These are phyloP conservation scores for Cyclocybe cylindracea DNA, from an alignment of 768 basidiomycete species.

Conservation along the genomic window DNA sequence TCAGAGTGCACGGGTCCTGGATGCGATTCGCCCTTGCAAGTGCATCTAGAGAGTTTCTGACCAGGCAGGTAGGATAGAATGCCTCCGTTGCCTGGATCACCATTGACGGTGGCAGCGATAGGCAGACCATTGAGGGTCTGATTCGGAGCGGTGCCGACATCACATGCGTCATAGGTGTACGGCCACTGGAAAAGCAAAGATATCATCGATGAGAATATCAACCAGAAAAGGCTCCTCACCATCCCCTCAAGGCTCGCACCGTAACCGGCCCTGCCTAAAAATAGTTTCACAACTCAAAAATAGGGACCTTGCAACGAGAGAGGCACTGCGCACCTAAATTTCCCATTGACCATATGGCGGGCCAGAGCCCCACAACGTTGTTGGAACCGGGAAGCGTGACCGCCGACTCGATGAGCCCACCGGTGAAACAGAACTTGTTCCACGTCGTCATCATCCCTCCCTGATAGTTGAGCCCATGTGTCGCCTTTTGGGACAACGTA, in stretches of 20 bases:
- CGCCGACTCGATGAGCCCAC: slow-evolving; percentile 72
- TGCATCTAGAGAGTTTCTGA: slow-evolving; percentile 85
- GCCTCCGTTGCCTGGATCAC: slow-evolving; percentile 53
- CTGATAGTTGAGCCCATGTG: slow-evolving; percentile 72
- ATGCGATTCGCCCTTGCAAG: slow-evolving; percentile 82
- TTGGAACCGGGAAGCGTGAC: slow-evolving; percentile 70
- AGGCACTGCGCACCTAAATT: slow-evolving; percentile 57
- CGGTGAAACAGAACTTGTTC: slow-evolving; percentile 97
- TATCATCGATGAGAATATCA: background rate
- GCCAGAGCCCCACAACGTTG: slow-evolving; percentile 73
- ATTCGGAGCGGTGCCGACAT: slow-evolving; percentile 87
- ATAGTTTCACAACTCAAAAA: slow-evolving; percentile 4
- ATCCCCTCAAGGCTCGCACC: slow-evolving; percentile 86
- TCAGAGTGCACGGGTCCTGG: slow-evolving; percentile 82
- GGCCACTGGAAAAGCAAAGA: slow-evolving; percentile 56
- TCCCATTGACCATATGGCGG: slow-evolving; percentile 80
- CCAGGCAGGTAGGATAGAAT: slow-evolving; percentile 84
- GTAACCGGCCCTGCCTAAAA: slow-evolving; percentile 77
- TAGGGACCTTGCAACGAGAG: background rate
- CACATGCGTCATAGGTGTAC: slow-evolving; percentile 83
- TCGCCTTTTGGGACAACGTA: slow-evolving; percentile 64
- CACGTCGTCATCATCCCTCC: slow-evolving; percentile 69
- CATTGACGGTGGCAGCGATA: slow-evolving; percentile 55
- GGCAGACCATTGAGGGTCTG: slow-evolving; percentile 76
- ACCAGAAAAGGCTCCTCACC: slow-evolving; percentile 30